These are phyloP conservation scores for Candida namnaoensis DNA, from an alignment of 805 yeast species.

Conservation along the genomic window DNA sequence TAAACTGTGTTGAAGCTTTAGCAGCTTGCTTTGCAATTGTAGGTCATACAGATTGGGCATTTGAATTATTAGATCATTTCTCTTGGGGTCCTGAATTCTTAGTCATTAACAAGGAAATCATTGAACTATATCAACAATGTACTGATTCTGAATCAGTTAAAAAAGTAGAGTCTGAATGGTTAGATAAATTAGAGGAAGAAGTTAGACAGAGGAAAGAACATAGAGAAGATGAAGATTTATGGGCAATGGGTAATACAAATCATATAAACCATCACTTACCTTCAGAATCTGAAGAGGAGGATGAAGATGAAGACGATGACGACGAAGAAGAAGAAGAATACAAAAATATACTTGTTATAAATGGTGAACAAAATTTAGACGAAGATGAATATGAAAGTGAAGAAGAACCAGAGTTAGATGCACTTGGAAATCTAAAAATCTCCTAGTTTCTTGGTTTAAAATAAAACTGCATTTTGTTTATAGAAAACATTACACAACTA, in stretches of 20 bases:
- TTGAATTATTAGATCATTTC: constrained; percentile 62
- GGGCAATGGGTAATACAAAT: constrained; percentile 77
- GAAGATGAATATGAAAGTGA: constrained; percentile 5
- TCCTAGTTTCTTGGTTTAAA: too few species aligned
- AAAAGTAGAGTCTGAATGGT: constrained; percentile 67
- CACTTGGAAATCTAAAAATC: background rate
- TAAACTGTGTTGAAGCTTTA: constrained; percentile 94
- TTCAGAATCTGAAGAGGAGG: constrained; percentile 18
- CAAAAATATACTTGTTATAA: constrained; percentile 13
- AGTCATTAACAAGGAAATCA: constrained; percentile 69
- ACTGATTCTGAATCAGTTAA: constrained; percentile 71
- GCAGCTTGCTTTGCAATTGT: constrained; percentile 96
- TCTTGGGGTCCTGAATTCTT: constrained; percentile 92
- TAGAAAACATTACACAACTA: too few species aligned
- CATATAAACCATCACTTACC: constrained; percentile 22
- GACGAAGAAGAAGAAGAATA: constrained; percentile 10
- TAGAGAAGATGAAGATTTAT: constrained; percentile 49
- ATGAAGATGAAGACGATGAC: constrained; percentile 13
- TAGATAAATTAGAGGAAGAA: constrained; percentile 60
- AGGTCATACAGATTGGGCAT: constrained; percentile 88
- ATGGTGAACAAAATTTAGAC: constrained; percentile 6
- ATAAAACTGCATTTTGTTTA: too few species aligned
- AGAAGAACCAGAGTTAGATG: constrained; percentile 1
- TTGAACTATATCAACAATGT: constrained; percentile 69
- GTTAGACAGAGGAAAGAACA: constrained; percentile 49